A percentile compares a stretch with the other conserved stretches of the same genome.
Evolutionary conservation across 2,329 filamentous ascomycete species (phyloP).

Genomic region (Mycogone perniciosa): DNA sequence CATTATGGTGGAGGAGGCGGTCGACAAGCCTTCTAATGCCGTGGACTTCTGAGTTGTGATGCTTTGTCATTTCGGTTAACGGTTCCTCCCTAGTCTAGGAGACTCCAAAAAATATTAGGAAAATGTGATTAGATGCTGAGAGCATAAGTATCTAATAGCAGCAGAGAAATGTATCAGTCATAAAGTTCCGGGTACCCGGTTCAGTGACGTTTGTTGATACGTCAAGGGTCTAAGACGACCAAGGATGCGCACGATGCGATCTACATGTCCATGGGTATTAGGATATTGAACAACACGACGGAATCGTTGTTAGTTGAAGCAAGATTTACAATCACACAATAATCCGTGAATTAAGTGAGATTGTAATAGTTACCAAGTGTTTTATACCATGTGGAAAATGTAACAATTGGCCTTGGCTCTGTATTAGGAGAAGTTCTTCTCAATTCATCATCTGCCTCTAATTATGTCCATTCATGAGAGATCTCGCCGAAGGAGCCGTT

Average conservation of each 20-base stretch:
- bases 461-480: not conserved
- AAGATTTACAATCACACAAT: too few species aligned
- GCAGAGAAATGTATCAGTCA: not conserved
- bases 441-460: too few species aligned
- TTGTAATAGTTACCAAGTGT: too few species aligned
- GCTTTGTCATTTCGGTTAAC: conserved; percentile 2
- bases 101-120: not conserved
- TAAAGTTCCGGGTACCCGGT: not conserved
- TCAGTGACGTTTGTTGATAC: not conserved
- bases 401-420: too few species aligned
- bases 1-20: conserved; percentile 7
- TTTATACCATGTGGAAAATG: too few species aligned
- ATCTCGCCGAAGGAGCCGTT: not conserved
- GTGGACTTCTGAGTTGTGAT: conserved; percentile 6
- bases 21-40: conserved; percentile 8
- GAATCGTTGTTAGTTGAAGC: not conserved
- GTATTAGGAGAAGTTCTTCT: too few species aligned
- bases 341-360: too few species aligned
- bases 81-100: too few species aligned
- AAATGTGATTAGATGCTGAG: not conserved
- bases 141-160: not conserved
- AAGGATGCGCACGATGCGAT: not conserved
- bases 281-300: not conserved
- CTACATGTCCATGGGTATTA: too few species aligned
- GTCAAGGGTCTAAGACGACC: not conserved